Base-by-base conservation (phyloP, 2,329 filamentous ascomycete species). In the Cryphonectria nitschkei region DNA sequence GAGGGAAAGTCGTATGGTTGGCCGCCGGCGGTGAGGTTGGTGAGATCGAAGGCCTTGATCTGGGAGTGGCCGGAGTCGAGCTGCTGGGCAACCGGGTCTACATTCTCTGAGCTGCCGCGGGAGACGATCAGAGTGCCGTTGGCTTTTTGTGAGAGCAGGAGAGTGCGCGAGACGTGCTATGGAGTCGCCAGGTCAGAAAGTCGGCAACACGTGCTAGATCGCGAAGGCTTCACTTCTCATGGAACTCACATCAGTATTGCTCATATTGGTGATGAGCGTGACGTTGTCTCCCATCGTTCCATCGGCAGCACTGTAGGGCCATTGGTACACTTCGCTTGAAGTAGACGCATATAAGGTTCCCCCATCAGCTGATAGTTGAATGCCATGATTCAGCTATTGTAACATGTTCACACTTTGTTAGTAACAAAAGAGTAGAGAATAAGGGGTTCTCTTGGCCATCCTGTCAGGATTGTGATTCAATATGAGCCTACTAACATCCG, bases 261-360 rank as follows among this genome's bases (percentile, higher is more conserved):
- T 83, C 90, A 93, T 93, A 74, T 88, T 88, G 52, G 81, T 82
- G 63, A 94, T 82, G 5, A 94, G 72, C 3, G 85, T 87, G 71
- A 82, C 82, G 65, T 83, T 84, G 67, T 76, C 74, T 61, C 77
- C 74, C 60, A 88, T 83, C 4, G 85, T 84, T 64, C 81, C 82
- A 11, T 82, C 79, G 2, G 78, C 76, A n/a, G 87, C 80, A 76
- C 92, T 84, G 77, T 94, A 94, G 39, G 83, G 77, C 88, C 90
- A 94, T 2, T 87, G 82, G 76, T 84, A 90, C 46, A 92, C 89
- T n/a, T 83, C 81, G 64, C 86, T 82, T 7, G 84, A 77, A 1
- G 85, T 86, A 0, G 91, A 93, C 22, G 85, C 86, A 75, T 87
- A 89, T 68, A 89, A 77, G 1, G 83, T 88, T 56, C 80, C 82